Conservation (phyloP, 148 eudicot species). For the Amaranthus hypochondriacus region DNA sequence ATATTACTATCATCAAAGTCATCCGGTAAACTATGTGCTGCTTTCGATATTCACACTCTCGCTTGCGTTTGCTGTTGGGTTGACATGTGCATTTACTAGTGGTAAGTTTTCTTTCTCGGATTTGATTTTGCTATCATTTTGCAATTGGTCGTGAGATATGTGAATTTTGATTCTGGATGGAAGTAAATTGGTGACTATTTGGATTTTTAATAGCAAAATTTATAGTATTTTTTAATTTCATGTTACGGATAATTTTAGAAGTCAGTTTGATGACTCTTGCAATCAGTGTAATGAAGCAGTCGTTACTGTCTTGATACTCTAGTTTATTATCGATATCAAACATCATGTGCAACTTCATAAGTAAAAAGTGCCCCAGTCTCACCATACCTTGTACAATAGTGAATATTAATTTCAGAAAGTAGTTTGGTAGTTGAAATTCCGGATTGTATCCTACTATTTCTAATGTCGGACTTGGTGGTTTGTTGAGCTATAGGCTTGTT, state of each 20-base stretch:
- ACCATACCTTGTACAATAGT: too few relatives aligned
- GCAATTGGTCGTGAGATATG: background rate
- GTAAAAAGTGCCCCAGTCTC: too few relatives aligned
- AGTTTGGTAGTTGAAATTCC: too few relatives aligned
- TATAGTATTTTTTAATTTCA: too few relatives aligned
- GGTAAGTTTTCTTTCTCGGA: slow-evolving; percentile 27
- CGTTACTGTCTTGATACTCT: background rate
- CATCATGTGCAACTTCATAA: too few relatives aligned
- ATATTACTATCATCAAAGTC: slow-evolving; percentile 47
- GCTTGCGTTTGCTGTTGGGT: slow-evolving; percentile 45
- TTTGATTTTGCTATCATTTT: background rate
- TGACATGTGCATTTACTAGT: slow-evolving; percentile 57
- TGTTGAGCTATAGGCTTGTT: too few relatives aligned
- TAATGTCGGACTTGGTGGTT: too few relatives aligned
- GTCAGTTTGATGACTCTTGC: background rate
- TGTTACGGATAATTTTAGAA: too few relatives aligned
- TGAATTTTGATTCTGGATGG: background rate
- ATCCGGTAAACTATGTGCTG: slow-evolving; percentile 59
- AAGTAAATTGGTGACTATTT: background rate
- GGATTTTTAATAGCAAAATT: too few relatives aligned
- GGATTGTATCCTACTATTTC: too few relatives aligned
- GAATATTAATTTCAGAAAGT: too few relatives aligned
- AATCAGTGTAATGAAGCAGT: background rate
- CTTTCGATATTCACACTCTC: slow-evolving; percentile 59
- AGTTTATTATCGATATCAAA: too few relatives aligned